A percentile compares a stretch with the other conserved stretches of the same genome.
Evolutionary conservation across 192 early-diverging fungal genomes (phyloP).

Genomic region (Coemansia sp.): DNA sequence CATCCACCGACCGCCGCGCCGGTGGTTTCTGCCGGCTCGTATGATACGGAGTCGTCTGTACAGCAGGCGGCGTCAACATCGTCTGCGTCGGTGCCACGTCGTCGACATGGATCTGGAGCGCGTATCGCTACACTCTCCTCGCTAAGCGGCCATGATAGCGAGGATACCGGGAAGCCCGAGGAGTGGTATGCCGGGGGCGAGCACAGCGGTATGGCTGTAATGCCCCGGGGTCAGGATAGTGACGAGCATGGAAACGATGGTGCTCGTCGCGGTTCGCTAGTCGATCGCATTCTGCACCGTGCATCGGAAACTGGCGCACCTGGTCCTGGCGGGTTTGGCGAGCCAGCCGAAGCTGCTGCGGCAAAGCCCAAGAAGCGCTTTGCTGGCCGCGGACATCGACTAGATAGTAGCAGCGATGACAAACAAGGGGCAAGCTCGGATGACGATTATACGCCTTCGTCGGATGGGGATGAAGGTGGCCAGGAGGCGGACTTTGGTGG

Average conservation of each 20-base stretch:
- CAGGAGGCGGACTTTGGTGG: background rate
- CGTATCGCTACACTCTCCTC: slow-evolving; percentile 54
- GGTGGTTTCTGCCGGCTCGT: slow-evolving; percentile 34
- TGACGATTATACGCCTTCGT: background rate
- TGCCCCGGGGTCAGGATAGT: slow-evolving; percentile 17
- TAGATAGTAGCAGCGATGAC: slow-evolving; percentile 14
- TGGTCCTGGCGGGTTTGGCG: background rate
- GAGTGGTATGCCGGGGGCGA: slow-evolving; percentile 92
- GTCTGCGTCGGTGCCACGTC: slow-evolving; percentile 38
- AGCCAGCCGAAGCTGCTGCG: background rate
- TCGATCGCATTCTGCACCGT: slow-evolving; percentile 48
- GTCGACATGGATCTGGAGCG: slow-evolving; percentile 44
- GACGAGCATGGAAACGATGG: slow-evolving; percentile 22
- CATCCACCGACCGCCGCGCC: slow-evolving; percentile 29
- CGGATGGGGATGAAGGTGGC: background rate
- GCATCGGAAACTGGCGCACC: slow-evolving; percentile 30
- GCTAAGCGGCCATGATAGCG: slow-evolving; percentile 16
- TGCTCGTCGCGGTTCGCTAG: slow-evolving; percentile 25
- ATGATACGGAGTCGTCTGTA: slow-evolving; percentile 8
- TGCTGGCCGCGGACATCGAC: slow-evolving; percentile 36
- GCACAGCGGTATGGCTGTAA: slow-evolving; percentile 73
- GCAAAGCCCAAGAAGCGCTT: slow-evolving; percentile 6
- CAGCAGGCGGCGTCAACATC: slow-evolving; percentile 8
- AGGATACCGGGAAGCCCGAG: slow-evolving; percentile 20
- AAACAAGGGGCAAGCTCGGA: background rate